A percentile compares a stretch with the other conserved stretches of the same genome.
These are phyloP conservation scores for Pigoraptor vietnamica DNA, from an alignment of 78 protist species.

Conservation along the genomic window DNA sequence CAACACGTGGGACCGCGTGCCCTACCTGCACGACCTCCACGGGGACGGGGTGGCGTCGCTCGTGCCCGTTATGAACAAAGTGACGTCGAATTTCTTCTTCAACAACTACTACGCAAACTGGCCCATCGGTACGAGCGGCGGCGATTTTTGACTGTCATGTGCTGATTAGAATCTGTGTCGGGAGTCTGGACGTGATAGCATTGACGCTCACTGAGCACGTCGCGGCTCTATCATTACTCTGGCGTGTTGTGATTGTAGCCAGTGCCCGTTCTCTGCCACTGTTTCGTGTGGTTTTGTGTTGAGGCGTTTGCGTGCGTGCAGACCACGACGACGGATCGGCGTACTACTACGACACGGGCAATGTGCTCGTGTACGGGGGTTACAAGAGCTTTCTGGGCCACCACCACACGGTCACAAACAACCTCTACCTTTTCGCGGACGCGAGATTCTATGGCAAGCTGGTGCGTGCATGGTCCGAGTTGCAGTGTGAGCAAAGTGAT, in stretches of 20 bases:
- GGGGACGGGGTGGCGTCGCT: neutral
- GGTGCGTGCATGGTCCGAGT: neutral
- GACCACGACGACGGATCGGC: slow-evolving; percentile 37
- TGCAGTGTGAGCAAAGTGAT: too few relatives aligned
- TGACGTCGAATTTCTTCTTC: slow-evolving; percentile 19
- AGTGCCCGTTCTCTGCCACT: too few relatives aligned
- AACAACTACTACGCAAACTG: slow-evolving; percentile 1
- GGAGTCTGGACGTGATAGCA: too few relatives aligned
- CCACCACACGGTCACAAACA: neutral
- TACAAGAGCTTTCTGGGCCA: slow-evolving; percentile 22
- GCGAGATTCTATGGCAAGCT: neutral
- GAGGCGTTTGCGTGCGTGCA: too few relatives aligned
- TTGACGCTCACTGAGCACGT: too few relatives aligned
- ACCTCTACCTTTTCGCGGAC: neutral
- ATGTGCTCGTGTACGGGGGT: slow-evolving; percentile 41
- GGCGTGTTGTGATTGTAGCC: too few relatives aligned
- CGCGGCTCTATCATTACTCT: too few relatives aligned
- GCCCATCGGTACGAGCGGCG: too few relatives aligned
- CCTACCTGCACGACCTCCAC: neutral
- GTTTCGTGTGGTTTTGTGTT: too few relatives aligned
- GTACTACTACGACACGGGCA: slow-evolving; percentile 2
- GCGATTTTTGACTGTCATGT: too few relatives aligned
- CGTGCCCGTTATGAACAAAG: neutral
- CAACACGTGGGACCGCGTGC: slow-evolving; percentile 13
- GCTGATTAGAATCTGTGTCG: too few relatives aligned